These are phyloP conservation scores for Boletellus sp. DNA, from an alignment of 1,284 basidiomycete species.

Conservation along the genomic window DNA sequence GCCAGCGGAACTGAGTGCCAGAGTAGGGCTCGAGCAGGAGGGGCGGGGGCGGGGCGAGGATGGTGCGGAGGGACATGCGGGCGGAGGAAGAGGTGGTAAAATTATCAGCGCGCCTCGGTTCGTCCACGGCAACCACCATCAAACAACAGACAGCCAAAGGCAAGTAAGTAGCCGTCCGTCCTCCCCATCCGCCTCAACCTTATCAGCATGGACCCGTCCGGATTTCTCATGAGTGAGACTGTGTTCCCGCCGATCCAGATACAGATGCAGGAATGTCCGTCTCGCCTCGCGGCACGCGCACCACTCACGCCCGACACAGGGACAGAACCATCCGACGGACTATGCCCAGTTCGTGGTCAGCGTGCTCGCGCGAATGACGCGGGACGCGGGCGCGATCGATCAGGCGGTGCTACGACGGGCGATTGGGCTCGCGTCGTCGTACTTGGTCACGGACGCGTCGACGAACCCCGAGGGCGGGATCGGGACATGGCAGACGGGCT, in stretches of 20 bases:
- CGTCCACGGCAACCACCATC: slow-evolving; percentile 13
- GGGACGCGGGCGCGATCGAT: slow-evolving; percentile 47
- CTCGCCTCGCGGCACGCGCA: not conserved
- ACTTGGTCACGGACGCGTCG: slow-evolving; percentile 67
- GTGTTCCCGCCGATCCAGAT: slow-evolving; percentile 26
- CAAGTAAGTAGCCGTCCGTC: slow-evolving; percentile 9
- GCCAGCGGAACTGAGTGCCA: slow-evolving; percentile 70
- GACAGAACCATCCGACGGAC: slow-evolving; percentile 47
- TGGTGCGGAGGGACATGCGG: slow-evolving; percentile 33
- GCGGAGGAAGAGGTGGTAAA: slow-evolving; percentile 6
- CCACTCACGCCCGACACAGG: slow-evolving; percentile 19
- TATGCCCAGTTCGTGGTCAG: slow-evolving; percentile 57
- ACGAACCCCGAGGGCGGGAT: slow-evolving; percentile 57
- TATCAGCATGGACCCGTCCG: slow-evolving; percentile 28
- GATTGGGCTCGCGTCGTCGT: slow-evolving; percentile 67
- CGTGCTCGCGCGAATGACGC: slow-evolving; percentile 50
- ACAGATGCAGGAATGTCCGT: slow-evolving; percentile 29
- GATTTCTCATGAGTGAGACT: slow-evolving; percentile 17
- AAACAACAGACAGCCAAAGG: slow-evolving; percentile 9
- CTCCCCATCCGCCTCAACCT: not conserved
- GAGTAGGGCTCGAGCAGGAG: slow-evolving; percentile 51
- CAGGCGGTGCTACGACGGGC: slow-evolving; percentile 61
- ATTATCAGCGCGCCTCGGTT: no score
- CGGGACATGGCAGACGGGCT: slow-evolving; percentile 59
- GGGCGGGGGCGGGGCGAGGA: slow-evolving; percentile 46